Conservation (phyloP, 2,329 filamentous ascomycete species). For the Colletotrichum magnum region DNA sequence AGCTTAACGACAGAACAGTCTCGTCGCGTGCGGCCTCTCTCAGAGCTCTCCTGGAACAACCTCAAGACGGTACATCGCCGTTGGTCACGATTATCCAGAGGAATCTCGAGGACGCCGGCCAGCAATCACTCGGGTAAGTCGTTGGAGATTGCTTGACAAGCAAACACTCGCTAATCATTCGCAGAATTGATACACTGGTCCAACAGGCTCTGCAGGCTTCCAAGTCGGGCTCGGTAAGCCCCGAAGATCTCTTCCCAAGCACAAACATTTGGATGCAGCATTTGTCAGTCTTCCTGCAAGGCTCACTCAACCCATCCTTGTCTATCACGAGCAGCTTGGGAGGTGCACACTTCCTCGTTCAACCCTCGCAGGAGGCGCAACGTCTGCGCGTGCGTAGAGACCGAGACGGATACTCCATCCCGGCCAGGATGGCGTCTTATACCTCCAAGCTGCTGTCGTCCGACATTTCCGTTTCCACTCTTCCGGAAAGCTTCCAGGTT, state of each 20-base stretch:
- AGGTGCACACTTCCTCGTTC: conserved; percentile 77
- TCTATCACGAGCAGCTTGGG: conserved; percentile 81
- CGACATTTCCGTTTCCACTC: conserved; percentile 53
- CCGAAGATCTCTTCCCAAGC: conserved; percentile 73
- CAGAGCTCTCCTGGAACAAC: conserved; percentile 61
- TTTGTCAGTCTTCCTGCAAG: conserved; percentile 68
- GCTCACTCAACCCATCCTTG: conserved; percentile 72
- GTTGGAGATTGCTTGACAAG: not conserved
- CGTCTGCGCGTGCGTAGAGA: conserved; percentile 66
- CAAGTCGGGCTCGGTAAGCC: conserved; percentile 49
- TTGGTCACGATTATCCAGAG: conserved; percentile 67
- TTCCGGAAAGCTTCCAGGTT: conserved; percentile 59
- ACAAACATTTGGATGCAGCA: conserved; percentile 75
- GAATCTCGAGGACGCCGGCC: conserved; percentile 65
- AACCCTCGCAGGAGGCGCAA: conserved; percentile 44
- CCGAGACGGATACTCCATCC: conserved; percentile 77
- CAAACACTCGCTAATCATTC: conserved; percentile 2
- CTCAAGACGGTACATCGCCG: conserved; percentile 58
- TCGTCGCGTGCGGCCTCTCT: conserved; percentile 59
- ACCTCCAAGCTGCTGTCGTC: conserved; percentile 69
- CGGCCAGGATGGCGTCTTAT: conserved; percentile 83
- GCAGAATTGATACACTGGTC: conserved; percentile 68
- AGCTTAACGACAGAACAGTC: conserved; percentile 57
- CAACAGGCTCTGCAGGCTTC: conserved; percentile 61
- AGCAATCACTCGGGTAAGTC: conserved; percentile 66